Percentiles rank a stretch among this genome's conserved stretches.
Conservation (phyloP, 2,329 filamentous ascomycete genomes). For the Albifimbria verrucaria region DNA sequence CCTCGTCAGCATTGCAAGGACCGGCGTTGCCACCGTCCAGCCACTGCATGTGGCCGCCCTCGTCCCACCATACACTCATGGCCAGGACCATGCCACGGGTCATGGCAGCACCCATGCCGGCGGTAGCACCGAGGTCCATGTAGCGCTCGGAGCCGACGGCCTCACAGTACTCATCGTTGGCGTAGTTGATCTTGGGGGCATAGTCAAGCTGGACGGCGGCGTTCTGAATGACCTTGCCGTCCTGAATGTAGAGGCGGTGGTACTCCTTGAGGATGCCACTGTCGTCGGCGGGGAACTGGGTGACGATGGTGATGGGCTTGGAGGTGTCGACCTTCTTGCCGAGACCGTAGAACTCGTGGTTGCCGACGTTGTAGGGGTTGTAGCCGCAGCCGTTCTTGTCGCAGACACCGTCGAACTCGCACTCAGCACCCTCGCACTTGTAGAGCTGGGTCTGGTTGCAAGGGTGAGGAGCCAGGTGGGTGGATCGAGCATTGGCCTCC, state of each 20-base stretch:
- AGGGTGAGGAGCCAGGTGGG: conserved; percentile 44
- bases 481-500: conserved; percentile 48
- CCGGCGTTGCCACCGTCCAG: conserved; percentile 44
- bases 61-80: conserved; percentile 53
- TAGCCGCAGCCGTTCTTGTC: conserved; percentile 42
- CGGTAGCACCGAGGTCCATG: conserved; percentile 36
- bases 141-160: conserved; percentile 25
- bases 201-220: conserved; percentile 6
- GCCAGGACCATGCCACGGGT: conserved; percentile 47
- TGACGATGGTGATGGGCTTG: conserved; percentile 42
- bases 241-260: conserved; percentile 42
- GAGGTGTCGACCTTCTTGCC: conserved; percentile 30
- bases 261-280: conserved; percentile 44
- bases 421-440: conserved; percentile 39
- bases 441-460: conserved; percentile 43
- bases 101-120: conserved; percentile 43
- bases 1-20: conserved; percentile 51
- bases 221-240: conserved; percentile 18
- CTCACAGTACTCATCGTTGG: conserved; percentile 34
- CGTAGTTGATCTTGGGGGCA: conserved; percentile 29
- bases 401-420: conserved; percentile 35
- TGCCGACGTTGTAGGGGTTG: conserved; percentile 35
- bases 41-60: conserved; percentile 50
- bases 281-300: conserved; percentile 42
- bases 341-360: conserved; percentile 29